phyloP scores from a whole-genome alignment of 148 eudicot species.

The Silene uniflora region DNA sequence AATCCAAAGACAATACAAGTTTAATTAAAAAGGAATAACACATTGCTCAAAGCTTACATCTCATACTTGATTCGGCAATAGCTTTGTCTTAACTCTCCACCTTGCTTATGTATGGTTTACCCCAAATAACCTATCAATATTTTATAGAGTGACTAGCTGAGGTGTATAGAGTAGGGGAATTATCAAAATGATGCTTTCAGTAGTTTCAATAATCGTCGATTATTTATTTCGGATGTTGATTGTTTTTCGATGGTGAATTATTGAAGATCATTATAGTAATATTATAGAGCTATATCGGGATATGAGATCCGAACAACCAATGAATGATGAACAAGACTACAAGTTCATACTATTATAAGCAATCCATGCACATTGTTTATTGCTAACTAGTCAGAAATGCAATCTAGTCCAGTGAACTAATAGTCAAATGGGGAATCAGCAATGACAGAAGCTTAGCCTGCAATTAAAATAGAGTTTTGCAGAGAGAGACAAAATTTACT shows the following conservation, averaged over 20 bases:
- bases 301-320: slow-evolving; percentile 26
- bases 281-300: slow-evolving; percentile 13
- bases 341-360: slow-evolving; percentile 21
- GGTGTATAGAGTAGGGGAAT: slow-evolving; percentile 21
- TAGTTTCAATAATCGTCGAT: slow-evolving; percentile 22
- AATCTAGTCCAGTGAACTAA: slow-evolving; percentile 29
- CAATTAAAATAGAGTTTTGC: slow-evolving; percentile 16
- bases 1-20: slow-evolving; percentile 11
- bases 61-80: slow-evolving; percentile 24
- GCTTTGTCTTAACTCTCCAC: slow-evolving; percentile 17
- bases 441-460: slow-evolving; percentile 17
- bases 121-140: slow-evolving; percentile 15
- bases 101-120: slow-evolving; percentile 26
- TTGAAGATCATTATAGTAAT: background rate
- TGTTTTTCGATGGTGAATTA: slow-evolving; percentile 23
- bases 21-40: slow-evolving; percentile 15
- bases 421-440: slow-evolving; percentile 1
- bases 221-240: slow-evolving; percentile 10
- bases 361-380: slow-evolving; percentile 23
- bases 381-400: slow-evolving; percentile 22
- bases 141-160: slow-evolving; percentile 17
- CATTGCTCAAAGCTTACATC: slow-evolving; percentile 10
- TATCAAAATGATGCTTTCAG: slow-evolving; percentile 18
- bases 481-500: slow-evolving; percentile 26
- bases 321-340: slow-evolving; percentile 18